Base-by-base conservation (phyloP, 768 basidiomycete species). In the Podaxis pistillaris region DNA sequence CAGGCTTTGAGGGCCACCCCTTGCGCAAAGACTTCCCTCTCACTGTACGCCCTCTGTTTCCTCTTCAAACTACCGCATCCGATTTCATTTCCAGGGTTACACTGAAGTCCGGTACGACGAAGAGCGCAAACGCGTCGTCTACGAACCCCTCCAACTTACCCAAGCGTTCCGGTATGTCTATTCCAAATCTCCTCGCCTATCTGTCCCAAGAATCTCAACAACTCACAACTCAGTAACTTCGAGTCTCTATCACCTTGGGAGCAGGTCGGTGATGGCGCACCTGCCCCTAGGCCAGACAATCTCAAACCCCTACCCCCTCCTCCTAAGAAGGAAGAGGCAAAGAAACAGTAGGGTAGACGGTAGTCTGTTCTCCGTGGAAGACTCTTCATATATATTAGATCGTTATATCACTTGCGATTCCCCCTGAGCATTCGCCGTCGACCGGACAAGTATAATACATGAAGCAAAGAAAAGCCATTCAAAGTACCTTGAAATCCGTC, bases 51-150 rank as follows among this genome's bases (percentile, higher is more conserved):
- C 24, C 51, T 30, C 1, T 13, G 50, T 44, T 54, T 49, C 15
- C 41, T 28, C 44, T 28, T 52, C 46, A 26, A 53, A 52, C 11
- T 19, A 37, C 12, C 44, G 51, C 37, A 63, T 13, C 64, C 33
- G 52, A 66, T 19, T 33, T 26, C 36, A 3, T 66, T 38, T 8
- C 12, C 69, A 97, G 95, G 97, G 97, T n/a, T 99, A 98, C 76
- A 94, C 94, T 8, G 97, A 99, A 76, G 84, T 98, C 44, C 91
- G 97, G 46, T 99, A 98, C 71, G 96, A 98, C 68, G 97, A 98
- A 77, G 95, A 96, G 78, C 86, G 90, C 69, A 98, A 98, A 77
- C 91, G 96, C 41, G 94, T 98, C 60, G 94, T 97, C 38, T 97
- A 98, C 70, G 97, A 99, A 74, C 97, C 97, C 38, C 81, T 99